Evolutionary conservation across 768 basidiomycete species (phyloP), one percentile per base, ranked within the genome.

Genomic region (Lentinula sp.): DNA sequence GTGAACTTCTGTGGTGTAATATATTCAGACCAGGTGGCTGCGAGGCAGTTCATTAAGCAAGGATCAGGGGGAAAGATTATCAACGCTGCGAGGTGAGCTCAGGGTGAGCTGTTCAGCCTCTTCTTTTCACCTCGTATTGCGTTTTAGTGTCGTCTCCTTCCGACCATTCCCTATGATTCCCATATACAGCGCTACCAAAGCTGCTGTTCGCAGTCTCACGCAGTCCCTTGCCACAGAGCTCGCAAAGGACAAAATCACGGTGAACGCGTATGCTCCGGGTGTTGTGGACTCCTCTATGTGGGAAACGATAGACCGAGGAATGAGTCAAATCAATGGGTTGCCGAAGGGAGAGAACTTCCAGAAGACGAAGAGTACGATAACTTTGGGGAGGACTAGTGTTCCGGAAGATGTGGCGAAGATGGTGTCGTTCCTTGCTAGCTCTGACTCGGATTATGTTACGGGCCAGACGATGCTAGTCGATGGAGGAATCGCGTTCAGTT

Each of bases 61-160:
- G 74, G 74, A 0, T 64, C 62, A 0, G 74, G 75, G 0, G 74
- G 77, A 0, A 63, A 74, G 6, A 71, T 77, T 1, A 67, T 78
- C 9, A 76, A 73, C 46, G 62, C 64, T 1, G 55, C 59, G n/a
- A 63, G 62, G 62, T 55, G 8, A 43, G 58, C 4, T 35, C 59
- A 13, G 60, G 62, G 62, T 55, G 8, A 43, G 58, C 4, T 35
- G 8, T 59, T 51, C 10, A 28, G 16, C n/a, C 7, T 23, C 3
- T 41, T 37, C 15, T 4, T 20, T 37, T 10, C 28, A 36, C 8
- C 39, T 39, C 12, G 20, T 48, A 23, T 57, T 46, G 10, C 28
- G 39, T 2, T 10, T 35, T 5, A 52, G 53, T 54, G 37, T 54
- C n/a, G 53, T 54, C 53, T 35, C 53, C 9, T 37, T 54, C 36